Percentiles rank a stretch among this genome's conserved stretches.
phyloP scores from a whole-genome alignment of 805 yeast species.

The Kodamaea hsintzibuensis region DNA sequence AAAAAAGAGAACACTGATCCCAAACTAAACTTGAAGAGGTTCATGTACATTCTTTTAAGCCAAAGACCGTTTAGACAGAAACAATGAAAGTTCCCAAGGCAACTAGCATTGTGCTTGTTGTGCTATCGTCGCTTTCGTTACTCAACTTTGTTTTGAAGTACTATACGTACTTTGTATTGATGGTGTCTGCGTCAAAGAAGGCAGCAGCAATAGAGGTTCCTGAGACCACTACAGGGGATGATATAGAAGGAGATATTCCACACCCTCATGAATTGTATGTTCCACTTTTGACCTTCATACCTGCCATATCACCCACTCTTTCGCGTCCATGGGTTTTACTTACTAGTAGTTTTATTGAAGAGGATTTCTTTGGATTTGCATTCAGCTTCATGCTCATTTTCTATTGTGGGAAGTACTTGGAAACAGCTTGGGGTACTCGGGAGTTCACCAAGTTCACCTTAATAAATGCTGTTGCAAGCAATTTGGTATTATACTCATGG shows the following conservation, averaged over 20 bases:
- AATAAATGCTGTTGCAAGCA: constrained; percentile 37
- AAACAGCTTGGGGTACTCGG: constrained; percentile 60
- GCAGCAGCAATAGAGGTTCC: constrained; percentile 23
- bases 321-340: constrained; percentile 52
- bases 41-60: neutral
- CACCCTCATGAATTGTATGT: constrained; percentile 49
- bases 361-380: constrained; percentile 38
- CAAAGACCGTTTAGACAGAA: neutral
- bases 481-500: constrained; percentile 30
- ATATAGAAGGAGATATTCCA: constrained; percentile 31
- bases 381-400: constrained; percentile 39
- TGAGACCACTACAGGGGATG: constrained; percentile 20
- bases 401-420: constrained; percentile 64
- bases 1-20: neutral
- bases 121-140: constrained; percentile 29
- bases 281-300: constrained; percentile 52
- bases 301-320: constrained; percentile 40
- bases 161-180: constrained; percentile 38
- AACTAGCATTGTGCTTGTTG: constrained; percentile 35
- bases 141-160: constrained; percentile 37
- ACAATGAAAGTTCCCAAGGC: constrained; percentile 36
- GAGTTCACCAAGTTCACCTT: constrained; percentile 52
- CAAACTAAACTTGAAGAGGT: neutral
- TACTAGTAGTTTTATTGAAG: constrained; percentile 50
- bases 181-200: constrained; percentile 30